phyloP scores from a whole-genome alignment of 179 eudicot species.

The Spergularia azorica region DNA sequence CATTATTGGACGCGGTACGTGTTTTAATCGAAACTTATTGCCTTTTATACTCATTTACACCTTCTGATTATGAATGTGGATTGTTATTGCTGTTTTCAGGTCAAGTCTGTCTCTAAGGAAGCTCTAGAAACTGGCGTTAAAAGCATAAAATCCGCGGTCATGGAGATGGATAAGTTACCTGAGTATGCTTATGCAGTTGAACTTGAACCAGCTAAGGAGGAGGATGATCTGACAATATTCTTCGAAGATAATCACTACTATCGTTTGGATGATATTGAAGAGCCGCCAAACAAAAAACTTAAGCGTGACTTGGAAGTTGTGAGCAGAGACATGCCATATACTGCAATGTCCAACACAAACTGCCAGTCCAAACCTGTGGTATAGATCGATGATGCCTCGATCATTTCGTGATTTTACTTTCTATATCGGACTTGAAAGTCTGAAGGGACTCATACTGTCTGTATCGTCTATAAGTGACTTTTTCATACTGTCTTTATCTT shows the following conservation, averaged over 20 bases:
- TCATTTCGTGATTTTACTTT: background rate
- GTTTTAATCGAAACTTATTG: background rate
- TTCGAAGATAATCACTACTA: background rate
- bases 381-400: background rate
- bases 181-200: slow-evolving; percentile 2
- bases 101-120: slow-evolving; percentile 17
- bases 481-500: background rate
- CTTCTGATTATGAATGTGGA: background rate
- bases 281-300: background rate
- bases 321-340: background rate
- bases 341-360: background rate
- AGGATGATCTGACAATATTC: background rate
- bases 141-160: slow-evolving; percentile 13
- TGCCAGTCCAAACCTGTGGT: background rate
- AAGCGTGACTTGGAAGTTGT: slow-evolving; percentile 1
- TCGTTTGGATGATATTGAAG: background rate
- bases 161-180: slow-evolving; percentile 14
- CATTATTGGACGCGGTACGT: slow-evolving; percentile 25
- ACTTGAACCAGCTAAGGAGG: background rate
- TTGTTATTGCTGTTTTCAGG: slow-evolving; percentile 5
- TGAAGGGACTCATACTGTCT: background rate
- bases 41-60: background rate
- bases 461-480: too few relatives aligned
- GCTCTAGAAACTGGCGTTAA: background rate
- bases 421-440: background rate